phyloP scores from a whole-genome alignment of 768 basidiomycete species.

The Chiua virens region DNA sequence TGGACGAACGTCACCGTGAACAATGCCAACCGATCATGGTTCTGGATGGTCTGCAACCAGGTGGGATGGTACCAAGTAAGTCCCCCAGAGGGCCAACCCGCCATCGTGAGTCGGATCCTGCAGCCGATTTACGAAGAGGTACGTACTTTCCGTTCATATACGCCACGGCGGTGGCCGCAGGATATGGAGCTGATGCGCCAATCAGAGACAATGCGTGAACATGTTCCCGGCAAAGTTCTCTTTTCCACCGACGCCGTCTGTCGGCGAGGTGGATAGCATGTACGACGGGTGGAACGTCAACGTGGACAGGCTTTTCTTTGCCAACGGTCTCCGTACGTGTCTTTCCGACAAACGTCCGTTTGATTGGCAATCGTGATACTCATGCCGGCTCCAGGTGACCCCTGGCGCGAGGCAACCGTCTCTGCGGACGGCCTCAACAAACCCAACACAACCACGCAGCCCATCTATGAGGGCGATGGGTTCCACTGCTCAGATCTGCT shows the following conservation, averaged over 20 bases:
- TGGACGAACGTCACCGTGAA: constrained; percentile 59
- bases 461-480: constrained; percentile 57
- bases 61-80: constrained; percentile 52
- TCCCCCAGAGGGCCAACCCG: constrained; percentile 37
- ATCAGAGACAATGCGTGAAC: constrained; percentile 65
- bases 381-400: constrained; percentile 51
- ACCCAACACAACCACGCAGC: constrained; percentile 50
- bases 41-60: constrained; percentile 75
- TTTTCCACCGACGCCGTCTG: constrained; percentile 43
- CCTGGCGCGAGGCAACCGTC: constrained; percentile 69
- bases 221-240: constrained; percentile 65
- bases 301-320: constrained; percentile 62
- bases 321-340: constrained; percentile 61
- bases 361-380: neutral
- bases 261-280: constrained; percentile 41
- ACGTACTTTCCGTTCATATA: neutral
- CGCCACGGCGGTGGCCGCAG: no score
- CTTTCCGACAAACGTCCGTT: neutral
- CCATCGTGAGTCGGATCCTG: constrained; percentile 35
- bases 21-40: constrained; percentile 62
- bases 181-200: neutral
- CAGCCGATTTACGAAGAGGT: constrained; percentile 32
- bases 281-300: constrained; percentile 67
- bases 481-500: constrained; percentile 69
- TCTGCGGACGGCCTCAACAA: constrained; percentile 52